Base-by-base conservation (phyloP, 2,329 filamentous ascomycete species). In the Daldinia eschscholtzii region DNA sequence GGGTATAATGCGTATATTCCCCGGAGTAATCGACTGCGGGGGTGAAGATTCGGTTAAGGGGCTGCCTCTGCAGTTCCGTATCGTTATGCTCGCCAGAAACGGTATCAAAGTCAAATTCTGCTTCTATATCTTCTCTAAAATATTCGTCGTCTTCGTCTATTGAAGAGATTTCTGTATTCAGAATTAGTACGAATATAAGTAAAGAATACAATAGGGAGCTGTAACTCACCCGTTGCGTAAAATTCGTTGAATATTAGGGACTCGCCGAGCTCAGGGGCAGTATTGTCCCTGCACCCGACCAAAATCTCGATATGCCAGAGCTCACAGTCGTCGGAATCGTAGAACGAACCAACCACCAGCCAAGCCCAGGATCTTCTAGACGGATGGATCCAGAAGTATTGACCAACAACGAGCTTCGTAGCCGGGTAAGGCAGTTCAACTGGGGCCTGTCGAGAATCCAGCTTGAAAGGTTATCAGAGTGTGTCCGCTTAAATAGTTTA, bases 301-400 rank as follows among this genome's bases (percentile, higher is more conserved):
- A 86, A 82, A 20, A 85, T 62, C 74, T 86, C 80, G 0, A 79
- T 82, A 52, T 83, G 84, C 83, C 84, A 87, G 42, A 87, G 65
- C 3, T 80, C 74, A 37, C 75, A 76, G 46, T 80, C 79, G 9
- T 80, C 61, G 1, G 69, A 61, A 76, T 87, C 83, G 75, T 83
- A 85, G 60, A 86, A 87, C 0, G 81, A 80, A 0, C 80, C 84
- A 13, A 84, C 78, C 23, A 85, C 78, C 53, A 86, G 78, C 80
- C 81, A 85, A 15, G 81, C 83, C 82, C 83, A 86, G 65, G 73
- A 79, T 0, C 75, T 77, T 2, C 76, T 73, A 26, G 78, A 74
- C 2, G 73, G 75, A 15, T 77, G 78, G 7, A 76, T 67, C 57
- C 80, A 72, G 50, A 83, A 72, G 61, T 81, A 77, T 71, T 85